Evolutionary conservation across 176 grass and related monocot genomes (phyloP), one percentile per base, ranked within the genome.

Genomic region (Zizania latifolia): DNA sequence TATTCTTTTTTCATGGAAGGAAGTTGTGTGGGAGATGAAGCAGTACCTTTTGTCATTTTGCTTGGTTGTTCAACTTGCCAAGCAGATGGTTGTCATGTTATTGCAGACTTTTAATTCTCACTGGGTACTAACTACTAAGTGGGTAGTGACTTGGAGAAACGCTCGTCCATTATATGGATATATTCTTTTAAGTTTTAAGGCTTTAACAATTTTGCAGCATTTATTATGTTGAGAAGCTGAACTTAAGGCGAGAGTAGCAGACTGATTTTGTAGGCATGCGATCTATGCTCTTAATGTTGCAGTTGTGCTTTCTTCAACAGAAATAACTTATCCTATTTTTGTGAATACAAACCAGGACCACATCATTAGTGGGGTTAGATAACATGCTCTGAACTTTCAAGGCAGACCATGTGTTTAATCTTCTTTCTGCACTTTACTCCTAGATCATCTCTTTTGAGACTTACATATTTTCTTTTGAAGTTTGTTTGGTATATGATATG

Each of bases 381-480:
- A 75, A 59, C 62, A 75, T 10, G 33, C 46, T 75, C 68, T 62
- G 77, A 53, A 86, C 37, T 69, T 75, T 43, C 70, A 62, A 80
- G 62, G 13, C 5, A 40, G 46, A 16, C 28, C 21, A 17, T 70
- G 34, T 76, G 44, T 43, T 70, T 50, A 46, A 58, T 73, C 8
- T 53, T 72, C 27, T 66, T 44, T 55, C 15, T 77, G 45, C 21
- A 76, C 38, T 86, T 84, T 63, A 81, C 57, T 56, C 16, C 24
- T 75, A 63, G 55, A 41, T 36, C 35, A 58, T 75, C 48, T 38
- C 60, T n/a, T 38, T 22, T 13, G 36, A 59, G 36, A 59, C 36
- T 19, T 70, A 15, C 62, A 63, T 26, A 6, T 37, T 16, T 17
- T 23, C 63, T 58, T 62, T 22, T 17, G 17, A 57, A 46, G n/a